These are phyloP conservation scores for Diphasiastrum complanatum DNA, from an alignment of 83 land plant genomes.

Conservation along the genomic window DNA sequence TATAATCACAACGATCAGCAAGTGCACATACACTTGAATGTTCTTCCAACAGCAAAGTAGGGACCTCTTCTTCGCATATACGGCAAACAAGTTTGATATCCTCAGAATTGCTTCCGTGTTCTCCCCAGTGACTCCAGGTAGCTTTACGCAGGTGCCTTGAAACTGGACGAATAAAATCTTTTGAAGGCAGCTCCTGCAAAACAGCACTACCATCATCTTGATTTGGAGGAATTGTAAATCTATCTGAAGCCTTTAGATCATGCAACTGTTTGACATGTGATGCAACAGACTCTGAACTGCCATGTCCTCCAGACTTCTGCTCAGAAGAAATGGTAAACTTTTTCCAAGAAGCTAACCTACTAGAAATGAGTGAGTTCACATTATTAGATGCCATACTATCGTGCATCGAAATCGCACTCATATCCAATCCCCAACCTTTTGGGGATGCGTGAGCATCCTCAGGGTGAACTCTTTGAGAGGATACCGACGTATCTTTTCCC, in stretches of 20 bases:
- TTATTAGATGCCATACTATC: conserved; percentile 1
- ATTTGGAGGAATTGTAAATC: too few species aligned
- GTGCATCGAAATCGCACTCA: not conserved
- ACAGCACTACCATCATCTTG: not conserved
- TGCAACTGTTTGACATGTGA: not conserved
- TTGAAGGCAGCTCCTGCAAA: not conserved
- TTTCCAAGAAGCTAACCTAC: conserved; percentile 29
- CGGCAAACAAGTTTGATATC: conserved; percentile 72
- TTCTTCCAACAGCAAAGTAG: conserved; percentile 69
- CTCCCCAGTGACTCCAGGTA: conserved; percentile 86
- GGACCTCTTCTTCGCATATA: conserved; percentile 95
- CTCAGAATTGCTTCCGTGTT: conserved; percentile 51
- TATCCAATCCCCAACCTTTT: not conserved
- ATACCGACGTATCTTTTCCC: conserved; percentile 2
- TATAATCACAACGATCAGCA: conserved; percentile 92
- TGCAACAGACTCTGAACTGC: not conserved
- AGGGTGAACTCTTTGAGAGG: conserved; percentile 4
- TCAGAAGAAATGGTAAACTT: not conserved
- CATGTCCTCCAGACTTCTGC: conserved; percentile 3
- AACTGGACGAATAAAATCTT: conserved; percentile 20
- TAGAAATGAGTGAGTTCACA: conserved; percentile 21
- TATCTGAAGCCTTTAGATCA: too few species aligned
- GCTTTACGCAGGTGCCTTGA: conserved; percentile 57
- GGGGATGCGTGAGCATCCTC: not conserved
- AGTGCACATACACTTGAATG: conserved; percentile 85